Conservation (phyloP, 768 basidiomycete species). For the Dioszegia hungarica region DNA sequence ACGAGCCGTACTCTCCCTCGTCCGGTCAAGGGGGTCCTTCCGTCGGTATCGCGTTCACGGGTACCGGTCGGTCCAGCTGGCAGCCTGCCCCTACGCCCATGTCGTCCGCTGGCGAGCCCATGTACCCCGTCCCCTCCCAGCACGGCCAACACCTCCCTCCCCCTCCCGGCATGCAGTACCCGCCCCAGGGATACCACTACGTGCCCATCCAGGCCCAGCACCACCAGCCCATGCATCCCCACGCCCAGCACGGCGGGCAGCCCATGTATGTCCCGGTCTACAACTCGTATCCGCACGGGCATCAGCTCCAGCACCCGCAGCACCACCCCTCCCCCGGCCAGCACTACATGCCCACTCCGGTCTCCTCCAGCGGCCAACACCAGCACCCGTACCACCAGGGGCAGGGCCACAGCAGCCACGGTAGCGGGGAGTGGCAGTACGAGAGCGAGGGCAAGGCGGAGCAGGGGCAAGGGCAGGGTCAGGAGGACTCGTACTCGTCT, state of each 20-base stretch:
- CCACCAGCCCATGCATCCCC: slow-evolving; percentile 14
- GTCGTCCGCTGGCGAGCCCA: not conserved
- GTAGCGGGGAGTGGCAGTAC: not conserved
- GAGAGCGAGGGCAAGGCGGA: slow-evolving; percentile 5
- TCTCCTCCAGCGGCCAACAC: not conserved
- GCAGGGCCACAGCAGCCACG: not conserved
- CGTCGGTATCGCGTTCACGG: slow-evolving; percentile 36
- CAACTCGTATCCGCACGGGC: not conserved
- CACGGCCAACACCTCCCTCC: slow-evolving; percentile 14
- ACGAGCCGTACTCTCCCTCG: slow-evolving; percentile 17
- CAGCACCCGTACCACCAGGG: too few relatives aligned
- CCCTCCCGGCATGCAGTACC: slow-evolving; percentile 8
- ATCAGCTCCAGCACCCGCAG: not conserved
- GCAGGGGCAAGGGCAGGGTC: slow-evolving; percentile 5
- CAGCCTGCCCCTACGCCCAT: not conserved
- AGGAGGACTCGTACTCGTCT: slow-evolving; percentile 2
- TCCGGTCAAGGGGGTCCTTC: slow-evolving; percentile 24
- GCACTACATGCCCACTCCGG: slow-evolving; percentile 5
- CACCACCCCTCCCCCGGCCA: not conserved
- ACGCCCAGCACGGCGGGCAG: slow-evolving; percentile 5
- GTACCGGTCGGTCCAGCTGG: slow-evolving; percentile 20
- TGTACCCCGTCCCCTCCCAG: not conserved
- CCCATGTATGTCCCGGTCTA: slow-evolving; percentile 22
- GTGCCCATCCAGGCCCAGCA: slow-evolving; percentile 24
- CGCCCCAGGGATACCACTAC: slow-evolving; percentile 37